Evolutionary conservation across 768 basidiomycete genomes (phyloP).

Genomic region (Tricholoma sp.): DNA sequence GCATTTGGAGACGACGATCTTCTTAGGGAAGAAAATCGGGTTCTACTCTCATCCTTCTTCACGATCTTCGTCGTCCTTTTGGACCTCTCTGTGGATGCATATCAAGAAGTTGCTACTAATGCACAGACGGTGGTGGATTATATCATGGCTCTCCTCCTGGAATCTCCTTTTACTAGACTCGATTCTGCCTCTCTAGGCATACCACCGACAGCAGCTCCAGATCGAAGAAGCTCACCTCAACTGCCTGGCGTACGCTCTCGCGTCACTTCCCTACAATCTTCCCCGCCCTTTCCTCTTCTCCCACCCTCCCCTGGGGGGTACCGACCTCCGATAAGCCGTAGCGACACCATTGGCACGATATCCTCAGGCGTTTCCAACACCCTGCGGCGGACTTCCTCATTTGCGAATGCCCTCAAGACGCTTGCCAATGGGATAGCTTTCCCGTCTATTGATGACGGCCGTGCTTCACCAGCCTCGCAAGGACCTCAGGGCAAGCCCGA

Average conservation of each 20-base stretch:
- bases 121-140: slow-evolving; percentile 93
- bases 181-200: slow-evolving; percentile 58
- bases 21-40: slow-evolving; percentile 71
- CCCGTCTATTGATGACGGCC: slow-evolving; percentile 55
- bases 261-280: slow-evolving; percentile 46
- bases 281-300: slow-evolving; percentile 37
- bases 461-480: slow-evolving; percentile 27
- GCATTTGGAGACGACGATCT: slow-evolving; percentile 60
- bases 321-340: slow-evolving; percentile 49
- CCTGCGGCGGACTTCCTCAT: slow-evolving; percentile 72
- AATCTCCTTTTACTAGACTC: slow-evolving; percentile 80
- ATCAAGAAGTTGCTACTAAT: slow-evolving; percentile 86
- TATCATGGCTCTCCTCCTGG: slow-evolving; percentile 81
- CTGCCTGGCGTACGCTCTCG: slow-evolving; percentile 39
- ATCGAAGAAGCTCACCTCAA: slow-evolving; percentile 30
- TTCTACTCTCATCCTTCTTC: slow-evolving; percentile 87
- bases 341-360: slow-evolving; percentile 60
- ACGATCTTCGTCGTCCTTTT: slow-evolving; percentile 85
- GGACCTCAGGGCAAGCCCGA: slow-evolving; percentile 21
- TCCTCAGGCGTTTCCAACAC: slow-evolving; percentile 63
- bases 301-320: slow-evolving; percentile 38
- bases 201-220: slow-evolving; percentile 40
- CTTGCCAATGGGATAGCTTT: slow-evolving; percentile 70
- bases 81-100: slow-evolving; percentile 90
- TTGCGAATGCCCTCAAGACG: slow-evolving; percentile 69